Percentiles rank a stretch among this genome's conserved stretches.
Evolutionary conservation across 2,329 filamentous ascomycete genomes (phyloP).

Genomic region (Diaporthe amygdali): DNA sequence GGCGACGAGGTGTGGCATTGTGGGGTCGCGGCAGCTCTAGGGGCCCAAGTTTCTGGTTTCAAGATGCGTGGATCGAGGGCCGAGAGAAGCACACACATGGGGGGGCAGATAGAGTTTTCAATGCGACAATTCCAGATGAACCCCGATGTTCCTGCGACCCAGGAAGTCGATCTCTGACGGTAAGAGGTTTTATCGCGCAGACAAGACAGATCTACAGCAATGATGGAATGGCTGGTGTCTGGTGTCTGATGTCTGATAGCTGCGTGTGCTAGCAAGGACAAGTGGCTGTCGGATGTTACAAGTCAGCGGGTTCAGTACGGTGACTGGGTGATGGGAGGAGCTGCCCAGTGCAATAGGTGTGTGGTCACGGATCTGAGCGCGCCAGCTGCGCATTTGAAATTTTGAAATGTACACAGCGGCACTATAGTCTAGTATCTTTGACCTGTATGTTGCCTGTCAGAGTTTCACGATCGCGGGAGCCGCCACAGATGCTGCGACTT

Average conservation of each 20-base stretch:
- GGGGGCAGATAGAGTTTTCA: constrained; percentile 11
- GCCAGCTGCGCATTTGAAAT: too few species aligned
- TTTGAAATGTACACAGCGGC: too few species aligned
- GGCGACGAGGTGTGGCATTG: background rate
- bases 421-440: background rate
- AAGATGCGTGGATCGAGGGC: constrained; percentile 11
- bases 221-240: background rate
- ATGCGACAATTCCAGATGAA: constrained; percentile 13
- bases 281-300: background rate
- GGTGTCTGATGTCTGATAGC: background rate
- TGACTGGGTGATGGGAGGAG: background rate
- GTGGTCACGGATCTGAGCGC: constrained; percentile 7
- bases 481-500: background rate
- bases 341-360: too few species aligned
- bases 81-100: background rate
- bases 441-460: background rate
- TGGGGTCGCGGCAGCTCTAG: background rate
- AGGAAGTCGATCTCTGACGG: background rate
- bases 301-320: background rate
- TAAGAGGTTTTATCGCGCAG: background rate
- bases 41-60: background rate
- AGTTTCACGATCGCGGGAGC: constrained; percentile 10
- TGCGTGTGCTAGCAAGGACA: background rate
- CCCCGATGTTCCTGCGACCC: background rate
- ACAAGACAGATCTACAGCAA: background rate